Evolutionary conservation across 139 green algal genomes (phyloP).

Genomic region (Yamagishiella unicocca): DNA sequence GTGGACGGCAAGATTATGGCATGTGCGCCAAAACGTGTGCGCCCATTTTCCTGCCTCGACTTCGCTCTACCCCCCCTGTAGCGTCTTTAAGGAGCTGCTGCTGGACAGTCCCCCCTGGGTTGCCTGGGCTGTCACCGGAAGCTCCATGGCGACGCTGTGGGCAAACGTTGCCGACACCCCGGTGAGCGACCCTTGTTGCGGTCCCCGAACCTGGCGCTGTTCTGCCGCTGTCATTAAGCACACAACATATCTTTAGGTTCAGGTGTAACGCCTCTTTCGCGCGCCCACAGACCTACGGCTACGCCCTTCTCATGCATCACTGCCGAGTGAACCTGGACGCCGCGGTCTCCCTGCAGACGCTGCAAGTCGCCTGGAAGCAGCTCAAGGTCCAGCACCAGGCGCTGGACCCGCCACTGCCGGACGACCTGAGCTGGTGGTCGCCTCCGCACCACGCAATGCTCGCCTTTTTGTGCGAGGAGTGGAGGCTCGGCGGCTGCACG

Average conservation of each 20-base stretch:
- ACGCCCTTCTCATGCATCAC: conserved; percentile 20
- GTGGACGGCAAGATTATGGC: neutral
- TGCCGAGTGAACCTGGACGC: neutral
- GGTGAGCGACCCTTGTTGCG: neutral
- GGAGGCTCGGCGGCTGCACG: conserved; percentile 13
- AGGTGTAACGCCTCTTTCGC: neutral
- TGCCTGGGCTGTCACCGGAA: conserved; percentile 36
- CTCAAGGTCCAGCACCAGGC: neutral
- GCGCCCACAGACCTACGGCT: conserved; percentile 25
- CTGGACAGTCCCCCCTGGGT: conserved; percentile 33
- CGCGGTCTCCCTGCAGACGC: neutral
- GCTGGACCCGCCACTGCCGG: conserved; percentile 8
- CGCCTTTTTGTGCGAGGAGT: conserved; percentile 10
- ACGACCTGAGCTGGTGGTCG: conserved; percentile 18
- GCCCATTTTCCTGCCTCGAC: conserved; percentile 12
- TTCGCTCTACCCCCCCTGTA: neutral
- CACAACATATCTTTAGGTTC: neutral
- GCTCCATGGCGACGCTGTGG: conserved; percentile 37
- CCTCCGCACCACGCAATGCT: conserved; percentile 5
- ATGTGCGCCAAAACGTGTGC: neutral
- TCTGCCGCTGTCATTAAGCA: neutral
- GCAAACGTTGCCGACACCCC: conserved; percentile 19
- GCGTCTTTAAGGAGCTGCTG: conserved; percentile 28
- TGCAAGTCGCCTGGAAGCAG: conserved; percentile 7
- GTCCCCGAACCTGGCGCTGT: neutral